These are phyloP conservation scores for Diplodia intermedia DNA, from an alignment of 2,329 filamentous ascomycete species.

Conservation along the genomic window DNA sequence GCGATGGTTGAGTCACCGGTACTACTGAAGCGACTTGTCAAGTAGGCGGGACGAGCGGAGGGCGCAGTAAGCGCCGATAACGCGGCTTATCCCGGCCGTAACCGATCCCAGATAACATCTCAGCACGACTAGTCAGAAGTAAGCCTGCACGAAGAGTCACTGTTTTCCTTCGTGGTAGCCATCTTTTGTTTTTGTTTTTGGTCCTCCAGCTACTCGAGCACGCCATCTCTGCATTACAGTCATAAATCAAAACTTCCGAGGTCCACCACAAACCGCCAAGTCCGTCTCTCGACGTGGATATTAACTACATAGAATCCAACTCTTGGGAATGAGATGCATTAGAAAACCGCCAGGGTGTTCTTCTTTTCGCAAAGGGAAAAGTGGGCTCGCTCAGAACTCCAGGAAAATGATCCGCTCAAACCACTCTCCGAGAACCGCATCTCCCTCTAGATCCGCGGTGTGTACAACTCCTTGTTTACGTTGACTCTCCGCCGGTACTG, in stretches of 20 bases:
- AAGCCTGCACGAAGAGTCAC: too few relatives aligned
- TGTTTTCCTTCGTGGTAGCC: not conserved
- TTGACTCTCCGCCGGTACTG: conserved; percentile 64
- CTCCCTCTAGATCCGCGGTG: not conserved
- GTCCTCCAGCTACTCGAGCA: not conserved
- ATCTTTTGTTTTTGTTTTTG: not conserved
- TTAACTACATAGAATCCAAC: conserved; percentile 3
- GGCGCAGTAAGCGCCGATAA: not conserved
- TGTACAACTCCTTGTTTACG: conserved; percentile 40
- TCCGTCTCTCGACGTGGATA: not conserved
- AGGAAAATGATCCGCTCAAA: not conserved
- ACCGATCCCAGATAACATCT: conserved; percentile 1
- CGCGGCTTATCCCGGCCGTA: conserved; percentile 9
- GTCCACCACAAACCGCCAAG: conserved; percentile 2
- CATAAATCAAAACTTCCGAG: not conserved
- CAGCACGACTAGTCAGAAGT: not conserved
- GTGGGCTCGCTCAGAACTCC: conserved; percentile 1
- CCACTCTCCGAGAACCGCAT: not conserved
- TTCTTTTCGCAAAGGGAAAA: conserved; percentile 16
- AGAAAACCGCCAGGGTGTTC: conserved; percentile 22
- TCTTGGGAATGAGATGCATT: not conserved
- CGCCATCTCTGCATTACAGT: conserved; percentile 21
- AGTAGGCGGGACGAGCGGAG: not conserved
- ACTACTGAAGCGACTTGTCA: conserved; percentile 5
- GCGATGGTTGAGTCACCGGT: not conserved